Evolutionary conservation across 441 rosid genomes (phyloP).

Genomic region (Erysimum cheiri): DNA sequence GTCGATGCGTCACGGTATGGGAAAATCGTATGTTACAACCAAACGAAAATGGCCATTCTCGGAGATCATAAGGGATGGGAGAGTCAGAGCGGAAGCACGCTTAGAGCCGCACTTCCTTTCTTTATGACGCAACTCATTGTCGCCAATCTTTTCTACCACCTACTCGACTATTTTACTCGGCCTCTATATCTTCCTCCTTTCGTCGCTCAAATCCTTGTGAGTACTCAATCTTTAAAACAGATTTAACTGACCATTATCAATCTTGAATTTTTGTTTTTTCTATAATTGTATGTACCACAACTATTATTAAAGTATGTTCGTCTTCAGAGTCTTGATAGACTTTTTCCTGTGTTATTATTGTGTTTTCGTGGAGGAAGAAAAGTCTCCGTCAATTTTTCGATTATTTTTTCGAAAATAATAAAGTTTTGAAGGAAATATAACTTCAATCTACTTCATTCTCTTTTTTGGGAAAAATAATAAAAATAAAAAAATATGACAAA

Average conservation of each 20-base stretch:
- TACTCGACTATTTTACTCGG: slow-evolving; percentile 29
- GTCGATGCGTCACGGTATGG: slow-evolving; percentile 9
- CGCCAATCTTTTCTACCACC: slow-evolving; percentile 33
- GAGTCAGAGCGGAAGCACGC: neutral
- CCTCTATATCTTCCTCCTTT: slow-evolving; percentile 45
- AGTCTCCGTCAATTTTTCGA: neutral
- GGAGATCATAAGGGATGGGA: slow-evolving; percentile 24
- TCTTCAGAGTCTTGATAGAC: neutral
- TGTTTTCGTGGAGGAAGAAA: neutral
- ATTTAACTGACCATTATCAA: neutral
- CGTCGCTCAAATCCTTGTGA: slow-evolving; percentile 46
- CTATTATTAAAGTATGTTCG: neutral
- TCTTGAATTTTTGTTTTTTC: neutral
- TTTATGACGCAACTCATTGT: slow-evolving; percentile 38
- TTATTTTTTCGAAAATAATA: neutral
- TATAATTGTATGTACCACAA: neutral
- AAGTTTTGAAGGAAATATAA: neutral
- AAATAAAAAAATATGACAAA: too few species aligned
- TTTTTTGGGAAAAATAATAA: too few species aligned
- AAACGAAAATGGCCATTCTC: neutral
- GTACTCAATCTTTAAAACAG: neutral
- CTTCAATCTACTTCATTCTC: too few species aligned
- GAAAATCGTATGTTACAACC: slow-evolving; percentile 28
- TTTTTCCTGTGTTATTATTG: too few species aligned
- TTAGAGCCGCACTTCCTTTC: slow-evolving; percentile 37